Base-by-base conservation (phyloP, 1,284 basidiomycete species). In the Microbotryum silenes-acaulis region DNA sequence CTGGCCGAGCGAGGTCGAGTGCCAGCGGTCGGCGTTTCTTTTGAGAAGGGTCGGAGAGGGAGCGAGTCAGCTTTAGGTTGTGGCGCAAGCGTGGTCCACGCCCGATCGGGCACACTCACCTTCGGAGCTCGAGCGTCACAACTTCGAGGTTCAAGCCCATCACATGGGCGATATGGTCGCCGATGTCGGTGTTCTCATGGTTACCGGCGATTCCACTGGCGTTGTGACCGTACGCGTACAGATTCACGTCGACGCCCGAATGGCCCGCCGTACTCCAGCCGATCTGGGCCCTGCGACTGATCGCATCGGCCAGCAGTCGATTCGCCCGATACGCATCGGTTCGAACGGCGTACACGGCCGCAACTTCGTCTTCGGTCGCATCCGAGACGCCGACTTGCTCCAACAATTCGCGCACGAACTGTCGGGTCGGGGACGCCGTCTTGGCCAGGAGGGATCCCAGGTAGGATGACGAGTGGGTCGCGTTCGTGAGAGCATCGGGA, bases 211-310 rank as follows among this genome's bases (percentile, higher is more conserved):
- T 59, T 1, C 68, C 66, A 1, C 66, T 65, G 51, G 69, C 33
- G 23, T 70, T 69, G 37, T 62, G 59, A 1, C 75, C 75, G 27
- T 72, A 68, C 29, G 73, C 74, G 56, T 76, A 77, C 4, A 77
- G 70, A 44, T 76, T 75, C 50, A 77, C 75, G 57, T 77, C 76
- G 42, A 77, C 72, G n/a, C 74, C 76, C 21, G 73, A 74, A 57
- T 77, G 76, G 0, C 76, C 76, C n/a, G 71, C 68, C 0, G 75
- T 77, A 6, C 71, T 72, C 74, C 76, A 77, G 0, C 76, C 76
- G 25, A 77, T 61, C 55, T 77, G 75, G 25, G 75, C 76, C 33
- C 76, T 61, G 27, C 74, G 29, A 51, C 65, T 46, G 44, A 72
- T 69, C 44, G 71, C 68, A 61, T 73, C 71, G 7, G 72, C 70